Base-by-base conservation (phyloP, 2,329 filamentous ascomycete genomes). In the Incumbomyces delicatus region DNA sequence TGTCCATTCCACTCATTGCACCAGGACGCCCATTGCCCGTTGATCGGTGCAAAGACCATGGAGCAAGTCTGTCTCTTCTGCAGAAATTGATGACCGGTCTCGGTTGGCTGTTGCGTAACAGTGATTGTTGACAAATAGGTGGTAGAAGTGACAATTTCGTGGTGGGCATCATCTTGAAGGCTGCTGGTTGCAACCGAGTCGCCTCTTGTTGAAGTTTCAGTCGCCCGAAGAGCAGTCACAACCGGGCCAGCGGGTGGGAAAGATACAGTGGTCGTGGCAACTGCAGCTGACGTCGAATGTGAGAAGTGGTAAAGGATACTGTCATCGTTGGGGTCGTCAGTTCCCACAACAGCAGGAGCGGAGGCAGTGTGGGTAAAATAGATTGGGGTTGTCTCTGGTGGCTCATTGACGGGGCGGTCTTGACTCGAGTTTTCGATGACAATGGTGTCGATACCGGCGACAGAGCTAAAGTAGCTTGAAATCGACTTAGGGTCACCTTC, bases 51-150 rank as follows among this genome's bases (percentile, higher is more conserved):
- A 51, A 44, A 53, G 11, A 58, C 50, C 52, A 50, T 53, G 10
- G 52, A 49, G 35, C 55, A 58, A 8, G 54, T 57, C 48, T 57
- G 54, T 55, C 54, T 51, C 50, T 55, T 53, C 30, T 40, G 27
- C 13, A 41, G 14, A 14, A 12, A 10, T 20, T 29, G 35, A 22
- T 16, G 22, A 33, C n/a, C 35, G 33, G 27, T 40, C 14, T 20
- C 13, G n/a, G 11, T 27, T n/a, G 30, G 22, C 4, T 18, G 6
- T 12, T 18, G 10, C 6, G 6, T 2, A 12, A 33, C 31, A 18
- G 20, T 32, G 3, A n/a, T 5, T 34, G 44, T 46, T 4, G 42
- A 45, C 20, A 45, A 17, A 20, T 45, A 45, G 13, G 42, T 45
- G 8, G 30, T 46, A 16, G 40, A 20, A 6, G 44, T 46, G 14